Evolutionary conservation across 371 early-diverging fungal species (phyloP).

Genomic region (Mortierella sp.): DNA sequence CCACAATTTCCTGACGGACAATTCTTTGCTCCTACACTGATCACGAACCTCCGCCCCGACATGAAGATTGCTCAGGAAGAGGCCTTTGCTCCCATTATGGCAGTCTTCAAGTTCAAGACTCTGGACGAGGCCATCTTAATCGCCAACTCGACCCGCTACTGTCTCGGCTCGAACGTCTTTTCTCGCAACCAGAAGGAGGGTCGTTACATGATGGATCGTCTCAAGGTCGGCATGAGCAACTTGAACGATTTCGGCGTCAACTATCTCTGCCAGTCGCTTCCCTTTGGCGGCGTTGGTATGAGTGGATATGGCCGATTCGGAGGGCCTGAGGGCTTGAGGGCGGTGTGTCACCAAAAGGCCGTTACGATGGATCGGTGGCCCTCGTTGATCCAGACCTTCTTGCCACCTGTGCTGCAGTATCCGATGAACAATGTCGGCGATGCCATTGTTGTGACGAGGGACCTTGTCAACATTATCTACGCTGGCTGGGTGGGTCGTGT

Average conservation of each 20-base stretch:
- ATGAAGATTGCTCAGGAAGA: conserved; percentile 86
- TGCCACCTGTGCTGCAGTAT: conserved; percentile 78
- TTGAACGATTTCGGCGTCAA: conserved; percentile 91
- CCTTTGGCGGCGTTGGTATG: conserved; percentile 88
- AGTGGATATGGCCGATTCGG: conserved; percentile 86
- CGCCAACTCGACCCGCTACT: conserved; percentile 82
- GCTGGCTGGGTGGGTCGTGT: conserved; percentile 40
- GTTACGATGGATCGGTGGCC: conserved; percentile 82
- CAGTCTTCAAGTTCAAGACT: conserved; percentile 80
- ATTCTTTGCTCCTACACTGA: conserved; percentile 85
- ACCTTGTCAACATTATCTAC: conserved; percentile 50
- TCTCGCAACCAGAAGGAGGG: conserved; percentile 76
- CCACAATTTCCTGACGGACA: conserved; percentile 80
- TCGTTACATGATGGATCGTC: conserved; percentile 70
- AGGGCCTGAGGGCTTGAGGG: conserved; percentile 85
- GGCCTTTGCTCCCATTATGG: conserved; percentile 89
- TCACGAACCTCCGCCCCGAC: conserved; percentile 80
- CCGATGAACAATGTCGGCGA: conserved; percentile 65
- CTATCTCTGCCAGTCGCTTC: conserved; percentile 86
- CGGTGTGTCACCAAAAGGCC: conserved; percentile 79
- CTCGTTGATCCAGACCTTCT: conserved; percentile 74
- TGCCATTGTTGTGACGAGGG: conserved; percentile 52
- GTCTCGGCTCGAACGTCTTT: conserved; percentile 87
- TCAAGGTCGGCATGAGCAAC: conserved; percentile 87
- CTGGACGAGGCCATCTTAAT: conserved; percentile 81